Conservation (phyloP, 768 basidiomycete species). For the Boletus vinaceobasis region DNA sequence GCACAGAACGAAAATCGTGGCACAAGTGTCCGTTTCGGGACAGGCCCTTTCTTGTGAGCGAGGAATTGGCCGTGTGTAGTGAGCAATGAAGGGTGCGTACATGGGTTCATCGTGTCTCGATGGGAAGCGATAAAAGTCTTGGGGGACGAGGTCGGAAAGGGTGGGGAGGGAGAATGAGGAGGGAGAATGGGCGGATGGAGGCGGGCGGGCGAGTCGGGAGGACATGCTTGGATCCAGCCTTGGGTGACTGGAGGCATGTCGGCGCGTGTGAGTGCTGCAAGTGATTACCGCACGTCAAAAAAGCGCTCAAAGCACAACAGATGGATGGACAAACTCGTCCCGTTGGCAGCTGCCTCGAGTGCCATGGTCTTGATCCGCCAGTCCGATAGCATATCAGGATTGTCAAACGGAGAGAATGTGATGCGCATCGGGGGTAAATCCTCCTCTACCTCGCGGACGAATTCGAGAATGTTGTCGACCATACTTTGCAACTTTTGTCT, state of each 20-base stretch:
- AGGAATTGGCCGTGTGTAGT: slow-evolving; percentile 51
- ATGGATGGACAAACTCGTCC: slow-evolving; percentile 19
- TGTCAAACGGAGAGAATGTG: slow-evolving; percentile 30
- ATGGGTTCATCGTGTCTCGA: slow-evolving; percentile 35
- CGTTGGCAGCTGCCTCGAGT: slow-evolving; percentile 26
- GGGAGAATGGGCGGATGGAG: slow-evolving; percentile 32
- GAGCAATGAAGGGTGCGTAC: slow-evolving; percentile 33
- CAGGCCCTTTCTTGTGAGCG: slow-evolving; percentile 44
- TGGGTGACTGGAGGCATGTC: slow-evolving; percentile 34
- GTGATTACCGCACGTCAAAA: not conserved
- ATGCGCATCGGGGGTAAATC: not conserved
- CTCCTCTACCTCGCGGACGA: slow-evolving; percentile 12
- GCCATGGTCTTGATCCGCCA: slow-evolving; percentile 23
- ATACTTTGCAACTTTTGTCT: not conserved
- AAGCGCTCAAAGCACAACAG: not conserved
- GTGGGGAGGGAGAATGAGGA: not conserved
- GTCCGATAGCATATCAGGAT: slow-evolving; percentile 26
- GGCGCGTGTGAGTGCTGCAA: slow-evolving; percentile 24
- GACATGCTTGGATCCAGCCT: slow-evolving; percentile 24
- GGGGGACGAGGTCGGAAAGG: not conserved
- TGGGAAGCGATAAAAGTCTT: slow-evolving; percentile 38
- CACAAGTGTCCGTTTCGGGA: slow-evolving; percentile 39
- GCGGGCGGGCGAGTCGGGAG: slow-evolving; percentile 24
- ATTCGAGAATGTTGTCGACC: too few relatives aligned
- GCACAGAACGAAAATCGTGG: slow-evolving; percentile 54